Evolutionary conservation across 345 rosid species (phyloP).

Genomic region (Eucalyptus melliodora): DNA sequence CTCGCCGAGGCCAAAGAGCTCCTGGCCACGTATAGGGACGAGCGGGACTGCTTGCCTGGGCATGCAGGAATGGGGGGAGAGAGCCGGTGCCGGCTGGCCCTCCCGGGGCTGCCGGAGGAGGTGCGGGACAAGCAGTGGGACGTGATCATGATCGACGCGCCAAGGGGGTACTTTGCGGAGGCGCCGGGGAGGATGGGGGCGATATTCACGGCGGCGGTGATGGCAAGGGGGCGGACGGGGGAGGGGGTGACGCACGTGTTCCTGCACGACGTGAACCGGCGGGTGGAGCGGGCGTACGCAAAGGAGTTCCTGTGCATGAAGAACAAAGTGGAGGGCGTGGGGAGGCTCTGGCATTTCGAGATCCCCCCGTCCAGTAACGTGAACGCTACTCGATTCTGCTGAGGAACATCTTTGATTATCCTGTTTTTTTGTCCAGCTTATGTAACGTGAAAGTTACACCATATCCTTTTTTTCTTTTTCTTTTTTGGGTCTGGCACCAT

Average conservation of each 20-base stretch:
- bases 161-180: slow-evolving; percentile 35
- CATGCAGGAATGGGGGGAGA: slow-evolving; percentile 12
- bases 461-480: not conserved
- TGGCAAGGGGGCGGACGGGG: slow-evolving; percentile 29
- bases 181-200: slow-evolving; percentile 63
- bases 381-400: not conserved
- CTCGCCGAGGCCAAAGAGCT: slow-evolving; percentile 32
- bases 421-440: not conserved
- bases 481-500: not conserved
- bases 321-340: slow-evolving; percentile 25
- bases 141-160: slow-evolving; percentile 45
- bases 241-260: slow-evolving; percentile 44
- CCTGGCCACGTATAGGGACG: slow-evolving; percentile 5
- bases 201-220: slow-evolving; percentile 44
- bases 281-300: slow-evolving; percentile 39
- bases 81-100: slow-evolving; percentile 18
- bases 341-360: slow-evolving; percentile 36
- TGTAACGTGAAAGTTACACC: not conserved
- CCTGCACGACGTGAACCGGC: slow-evolving; percentile 43
- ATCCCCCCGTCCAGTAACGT: slow-evolving; percentile 13
- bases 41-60: slow-evolving; percentile 18
- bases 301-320: slow-evolving; percentile 36
- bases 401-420: not conserved
- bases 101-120: slow-evolving; percentile 30
- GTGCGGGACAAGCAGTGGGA: slow-evolving; percentile 51